Evolutionary conservation across 2,329 filamentous ascomycete species (phyloP), one percentile per base, ranked within the genome.

Genomic region (Epichloe aotearoae): DNA sequence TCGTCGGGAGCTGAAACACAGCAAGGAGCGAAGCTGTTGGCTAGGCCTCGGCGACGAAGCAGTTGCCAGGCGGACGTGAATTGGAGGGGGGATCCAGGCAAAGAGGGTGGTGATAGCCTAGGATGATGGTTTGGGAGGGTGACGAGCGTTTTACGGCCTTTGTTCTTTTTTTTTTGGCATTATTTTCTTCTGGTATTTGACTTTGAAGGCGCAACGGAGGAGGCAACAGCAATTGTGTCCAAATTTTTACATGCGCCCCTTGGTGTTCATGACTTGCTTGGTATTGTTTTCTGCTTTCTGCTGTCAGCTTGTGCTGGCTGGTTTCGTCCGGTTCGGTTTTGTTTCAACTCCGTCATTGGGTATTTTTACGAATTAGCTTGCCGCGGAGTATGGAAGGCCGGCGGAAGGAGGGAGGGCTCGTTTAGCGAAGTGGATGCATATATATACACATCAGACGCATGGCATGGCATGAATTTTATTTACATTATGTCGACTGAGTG

Each of bases 261-360:
- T 44, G 10, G 6, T 44, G 30, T 10, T 48, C 33, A 38, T 41
- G 19, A 4, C 20, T 51, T 47, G 12, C 5, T 26, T 38, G n/a
- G 17, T 38, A 48, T 40, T 34, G n/a, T 41, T 40, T 49, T 42
- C 20, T 34, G 45, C 34, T 39, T 49, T 53, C 46, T 50, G 47
- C 33, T 50, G 12, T 39, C 20, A 17, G 12, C 51, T 53, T 51
- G 36, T 30, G 8, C 30, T 46, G 49, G 45, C 50, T 49, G 49
- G 53, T 26, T 15, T 20, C 40, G 41, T 49, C 39, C 50, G 26
- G 26, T 43, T 45, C 12, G 23, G 41, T 47, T 36, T 30, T 20
- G 45, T 38, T 43, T 49, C 50, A 39, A 52, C 1, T 52, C 44
- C 17, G 44, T 49, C 40, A 50, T 56, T 55, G 54, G 54, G 52